Conservation (phyloP, 2,329 filamentous ascomycete species). For the Pseudocercospora musae region DNA sequence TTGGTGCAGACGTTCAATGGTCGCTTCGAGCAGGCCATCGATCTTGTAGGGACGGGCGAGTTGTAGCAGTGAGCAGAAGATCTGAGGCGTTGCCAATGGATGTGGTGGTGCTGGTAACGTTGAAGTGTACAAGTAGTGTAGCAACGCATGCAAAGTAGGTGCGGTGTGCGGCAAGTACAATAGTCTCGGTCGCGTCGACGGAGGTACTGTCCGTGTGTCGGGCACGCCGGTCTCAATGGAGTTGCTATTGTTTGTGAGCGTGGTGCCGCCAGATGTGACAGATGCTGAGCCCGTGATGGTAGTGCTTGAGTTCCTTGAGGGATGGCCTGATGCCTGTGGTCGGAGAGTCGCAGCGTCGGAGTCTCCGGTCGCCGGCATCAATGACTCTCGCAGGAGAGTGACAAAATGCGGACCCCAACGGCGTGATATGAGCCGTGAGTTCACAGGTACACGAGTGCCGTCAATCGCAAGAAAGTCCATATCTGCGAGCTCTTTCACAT, state of each 20-base stretch:
- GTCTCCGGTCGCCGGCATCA: conserved; percentile 61
- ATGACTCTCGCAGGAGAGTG: conserved; percentile 78
- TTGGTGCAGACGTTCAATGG: conserved; percentile 84
- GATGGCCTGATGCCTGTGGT: conserved; percentile 50
- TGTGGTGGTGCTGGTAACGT: conserved; percentile 74
- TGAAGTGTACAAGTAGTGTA: conserved; percentile 92
- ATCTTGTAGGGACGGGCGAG: conserved; percentile 90
- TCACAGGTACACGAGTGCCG: conserved; percentile 88
- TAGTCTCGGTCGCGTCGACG: conserved; percentile 70
- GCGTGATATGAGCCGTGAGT: conserved; percentile 80
- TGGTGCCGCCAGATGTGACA: conserved; percentile 38
- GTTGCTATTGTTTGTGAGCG: conserved; percentile 47
- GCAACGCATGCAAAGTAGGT: conserved; percentile 81
- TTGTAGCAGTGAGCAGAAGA: conserved; percentile 90
- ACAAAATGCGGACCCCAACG: conserved; percentile 97
- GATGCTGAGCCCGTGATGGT: conserved; percentile 73
- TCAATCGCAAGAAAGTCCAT: conserved; percentile 95
- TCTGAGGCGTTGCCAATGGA: conserved; percentile 85
- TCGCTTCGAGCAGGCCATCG: conserved; percentile 86
- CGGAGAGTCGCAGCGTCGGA: conserved; percentile 72
- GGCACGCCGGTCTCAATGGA: conserved; percentile 43
- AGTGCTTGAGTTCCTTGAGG: conserved; percentile 73
- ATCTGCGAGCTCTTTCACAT: conserved; percentile 80
- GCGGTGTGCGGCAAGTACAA: conserved; percentile 92
- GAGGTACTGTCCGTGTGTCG: conserved; percentile 52